These are phyloP conservation scores for Fusarium sp. DNA, from an alignment of 2,329 filamentous ascomycete species.

Conservation along the genomic window DNA sequence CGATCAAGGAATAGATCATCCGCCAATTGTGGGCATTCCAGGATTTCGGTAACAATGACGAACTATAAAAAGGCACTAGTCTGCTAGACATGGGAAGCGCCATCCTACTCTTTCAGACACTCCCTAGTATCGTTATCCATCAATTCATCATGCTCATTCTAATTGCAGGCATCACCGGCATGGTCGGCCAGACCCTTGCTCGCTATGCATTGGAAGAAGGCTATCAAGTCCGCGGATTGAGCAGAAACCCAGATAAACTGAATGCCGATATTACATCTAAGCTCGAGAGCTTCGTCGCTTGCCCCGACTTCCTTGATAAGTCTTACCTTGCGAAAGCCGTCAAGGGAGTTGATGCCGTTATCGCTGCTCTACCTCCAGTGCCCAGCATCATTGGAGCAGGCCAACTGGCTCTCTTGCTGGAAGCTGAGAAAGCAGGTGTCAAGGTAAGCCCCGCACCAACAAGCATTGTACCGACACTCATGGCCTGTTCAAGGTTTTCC, in stretches of 20 bases:
- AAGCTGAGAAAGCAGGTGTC: conserved; percentile 8
- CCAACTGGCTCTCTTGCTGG: background rate
- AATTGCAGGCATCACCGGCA: conserved; percentile 4
- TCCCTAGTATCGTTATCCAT: rapidly evolving
- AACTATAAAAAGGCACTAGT: rapidly evolving
- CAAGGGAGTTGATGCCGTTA: background rate
- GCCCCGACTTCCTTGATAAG: background rate
- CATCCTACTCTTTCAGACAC: rapidly evolving
- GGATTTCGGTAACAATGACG: background rate
- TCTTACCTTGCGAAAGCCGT: background rate
- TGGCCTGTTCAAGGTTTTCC: background rate
- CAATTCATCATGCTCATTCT: background rate
- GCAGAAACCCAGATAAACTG: background rate
- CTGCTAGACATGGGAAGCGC: rapidly evolving
- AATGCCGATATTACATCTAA: background rate
- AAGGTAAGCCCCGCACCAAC: background rate
- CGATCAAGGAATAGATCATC: background rate
- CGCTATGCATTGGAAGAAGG: background rate
- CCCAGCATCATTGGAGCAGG: conserved; percentile 2
- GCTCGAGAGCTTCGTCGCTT: background rate
- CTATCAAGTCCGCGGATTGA: background rate
- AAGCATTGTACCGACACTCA: background rate
- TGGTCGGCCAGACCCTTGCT: conserved; percentile 5
- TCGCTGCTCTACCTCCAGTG: background rate
- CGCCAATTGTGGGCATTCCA: background rate